A percentile compares a stretch with the other conserved stretches of the same genome.
These are phyloP conservation scores for Astragalus glycyphyllos DNA, from an alignment of 306 rosid genomes.

Conservation along the genomic window DNA sequence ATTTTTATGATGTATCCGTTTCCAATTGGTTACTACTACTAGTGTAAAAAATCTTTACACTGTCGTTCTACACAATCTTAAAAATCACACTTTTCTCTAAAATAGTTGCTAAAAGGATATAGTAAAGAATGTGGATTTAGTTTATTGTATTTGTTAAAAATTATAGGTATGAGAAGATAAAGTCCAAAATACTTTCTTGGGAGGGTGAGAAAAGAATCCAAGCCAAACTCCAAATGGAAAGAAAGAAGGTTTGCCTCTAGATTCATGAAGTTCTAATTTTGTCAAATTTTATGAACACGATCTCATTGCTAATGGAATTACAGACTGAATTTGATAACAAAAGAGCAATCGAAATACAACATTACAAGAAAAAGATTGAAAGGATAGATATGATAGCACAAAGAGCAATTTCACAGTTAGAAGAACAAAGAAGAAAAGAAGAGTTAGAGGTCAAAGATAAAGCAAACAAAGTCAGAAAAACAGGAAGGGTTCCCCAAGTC, in stretches of 20 bases:
- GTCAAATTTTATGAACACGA: slow-evolving; percentile 22
- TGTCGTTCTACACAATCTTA: no score
- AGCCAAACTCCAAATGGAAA: slow-evolving; percentile 64
- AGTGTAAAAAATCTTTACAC: neutral
- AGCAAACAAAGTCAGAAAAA: slow-evolving; percentile 57
- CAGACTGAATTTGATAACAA: slow-evolving; percentile 61
- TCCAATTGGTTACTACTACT: no score
- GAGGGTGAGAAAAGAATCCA: slow-evolving; percentile 70
- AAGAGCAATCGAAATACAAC: slow-evolving; percentile 49
- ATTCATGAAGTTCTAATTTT: neutral
- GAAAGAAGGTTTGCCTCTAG: slow-evolving; percentile 56
- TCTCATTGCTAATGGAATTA: slow-evolving; percentile 30
- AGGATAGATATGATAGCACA: slow-evolving; percentile 61
- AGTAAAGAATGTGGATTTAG: slow-evolving; percentile 2
- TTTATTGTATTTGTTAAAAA: slow-evolving; percentile 30
- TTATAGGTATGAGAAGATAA: slow-evolving; percentile 66
- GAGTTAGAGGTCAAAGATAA: slow-evolving; percentile 55
- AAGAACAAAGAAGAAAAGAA: slow-evolving; percentile 66
- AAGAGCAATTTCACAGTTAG: slow-evolving; percentile 64
- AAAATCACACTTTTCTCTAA: neutral
- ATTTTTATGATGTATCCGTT: no score
- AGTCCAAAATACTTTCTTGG: slow-evolving; percentile 63
- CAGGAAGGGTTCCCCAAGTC: slow-evolving; percentile 54
- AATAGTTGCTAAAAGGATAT: neutral
- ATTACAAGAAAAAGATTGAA: slow-evolving; percentile 59